Conservation (phyloP, 2,329 filamentous ascomycete genomes). For the Huntiella savannae region DNA sequence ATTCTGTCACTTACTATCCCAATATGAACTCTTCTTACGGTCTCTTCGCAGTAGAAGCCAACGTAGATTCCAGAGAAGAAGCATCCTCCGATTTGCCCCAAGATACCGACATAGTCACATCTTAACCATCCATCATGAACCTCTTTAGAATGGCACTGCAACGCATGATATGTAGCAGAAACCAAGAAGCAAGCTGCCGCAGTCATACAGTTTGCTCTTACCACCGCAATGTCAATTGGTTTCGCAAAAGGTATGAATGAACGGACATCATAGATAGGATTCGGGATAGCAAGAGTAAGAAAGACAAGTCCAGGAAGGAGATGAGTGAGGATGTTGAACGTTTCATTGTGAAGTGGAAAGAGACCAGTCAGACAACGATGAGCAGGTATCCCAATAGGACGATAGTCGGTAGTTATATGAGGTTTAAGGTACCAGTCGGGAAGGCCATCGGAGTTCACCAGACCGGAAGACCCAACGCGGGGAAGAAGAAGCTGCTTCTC, state of each 20-base stretch:
- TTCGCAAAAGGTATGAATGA: constrained; percentile 18
- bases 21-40: constrained; percentile 19
- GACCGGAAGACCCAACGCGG: no score
- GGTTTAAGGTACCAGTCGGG: constrained; percentile 14
- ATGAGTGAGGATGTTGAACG: constrained; percentile 19
- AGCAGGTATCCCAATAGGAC: constrained; percentile 22
- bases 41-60: constrained; percentile 22
- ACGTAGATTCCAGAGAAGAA: constrained; percentile 24
- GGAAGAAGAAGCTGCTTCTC: no score
- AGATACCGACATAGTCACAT: constrained; percentile 22
- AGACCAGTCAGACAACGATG: constrained; percentile 21
- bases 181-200: constrained; percentile 20
- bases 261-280: constrained; percentile 15
- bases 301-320: constrained; percentile 24
- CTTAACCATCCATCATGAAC: constrained; percentile 20
- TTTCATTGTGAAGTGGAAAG: constrained; percentile 20
- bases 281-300: constrained; percentile 16
- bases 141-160: constrained; percentile 21
- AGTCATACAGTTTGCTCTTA: constrained; percentile 22
- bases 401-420: constrained; percentile 18
- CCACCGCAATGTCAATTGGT: constrained; percentile 20
- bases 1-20: constrained; percentile 17
- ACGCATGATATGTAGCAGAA: constrained; percentile 22
- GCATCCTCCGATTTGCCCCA: constrained; percentile 20
- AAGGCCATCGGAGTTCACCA: neutral